A percentile compares a stretch with the other conserved stretches of the same genome.
phyloP scores from a whole-genome alignment of 1,284 basidiomycete species.

The Afroboletus lepidellus region DNA sequence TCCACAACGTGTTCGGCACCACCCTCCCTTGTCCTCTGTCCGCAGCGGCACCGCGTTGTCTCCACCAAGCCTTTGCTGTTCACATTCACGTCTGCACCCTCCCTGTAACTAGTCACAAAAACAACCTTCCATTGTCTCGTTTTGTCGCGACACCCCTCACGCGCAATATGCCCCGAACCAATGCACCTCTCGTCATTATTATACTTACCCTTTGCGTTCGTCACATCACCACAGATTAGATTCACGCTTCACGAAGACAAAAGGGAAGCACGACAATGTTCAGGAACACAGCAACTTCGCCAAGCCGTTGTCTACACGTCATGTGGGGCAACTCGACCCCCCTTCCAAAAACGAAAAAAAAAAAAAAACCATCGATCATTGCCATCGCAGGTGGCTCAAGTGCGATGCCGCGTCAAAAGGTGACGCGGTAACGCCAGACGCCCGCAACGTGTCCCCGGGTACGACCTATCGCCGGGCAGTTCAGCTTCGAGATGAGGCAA shows the following conservation, averaged over 20 bases:
- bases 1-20: conserved; percentile 22
- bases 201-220: conserved; percentile 9
- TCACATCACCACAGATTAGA: conserved; percentile 17
- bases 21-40: conserved; percentile 7
- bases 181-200: conserved; percentile 20
- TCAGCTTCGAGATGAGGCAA: neutral
- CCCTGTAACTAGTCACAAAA: conserved; percentile 19
- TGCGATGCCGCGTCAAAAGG: no score
- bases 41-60: conserved; percentile 31
- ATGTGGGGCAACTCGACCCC: neutral
- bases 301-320: conserved; percentile 4
- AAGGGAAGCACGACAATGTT: conserved; percentile 6
- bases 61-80: conserved; percentile 12
- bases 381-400: no score
- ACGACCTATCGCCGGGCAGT: neutral
- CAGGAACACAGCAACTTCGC: conserved; percentile 14
- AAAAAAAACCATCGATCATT: neutral
- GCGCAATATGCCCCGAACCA: conserved; percentile 6
- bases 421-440: neutral
- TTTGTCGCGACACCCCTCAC: neutral
- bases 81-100: conserved; percentile 21
- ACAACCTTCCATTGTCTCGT: conserved; percentile 3
- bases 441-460: neutral
- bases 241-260: conserved; percentile 2
- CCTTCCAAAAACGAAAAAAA: neutral